Base-by-base conservation (phyloP, 2,329 filamentous ascomycete species). In the Ophiocordyceps robertsii region DNA sequence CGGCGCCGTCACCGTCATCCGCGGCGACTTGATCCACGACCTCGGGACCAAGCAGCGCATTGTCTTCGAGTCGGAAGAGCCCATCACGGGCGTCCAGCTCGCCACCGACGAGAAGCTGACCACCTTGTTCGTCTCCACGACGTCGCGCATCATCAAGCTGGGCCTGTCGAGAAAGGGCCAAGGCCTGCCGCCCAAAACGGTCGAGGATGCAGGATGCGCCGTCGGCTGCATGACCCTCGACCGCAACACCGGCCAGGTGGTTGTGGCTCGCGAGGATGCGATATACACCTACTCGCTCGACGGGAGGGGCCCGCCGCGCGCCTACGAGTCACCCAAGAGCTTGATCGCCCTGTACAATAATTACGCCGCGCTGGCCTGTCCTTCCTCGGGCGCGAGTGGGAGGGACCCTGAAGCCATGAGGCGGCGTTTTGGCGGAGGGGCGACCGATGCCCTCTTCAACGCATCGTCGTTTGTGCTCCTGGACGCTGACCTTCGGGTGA, bases 211-310 rank as follows among this genome's bases (percentile, higher is more conserved):
- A 16, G 92, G 92, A 2, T 96, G 90, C 56, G 89, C 77, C 11
- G 78, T 94, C n/a, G 89, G 88, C 1, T 98, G 93, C 61, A 95
- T 98, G 86, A 84, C 87, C 0, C 72, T 90, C 12, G 87, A 95
- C 59, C 77, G 75, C 46, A 73, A 75, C 47, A 84, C 80, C 0
- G 86, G 84, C 6, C 86, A 95, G 49, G 80, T 98, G 17, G 76
- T 98, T 3, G 82, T 98, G n/a, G 92, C 83, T 1, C 73, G 92
- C 46, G 87, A 95, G 51, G 93, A 98, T 72, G 92, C 90, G 8
- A 83, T 98, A 42, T 96, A 96, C 63, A 89, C 86, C 45, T 98
- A 96, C 62, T 84, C 82, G 0, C 66, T 83, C 1, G 84, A 92
- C 45, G 90, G 90, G 0, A 77, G 89, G 45, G 88, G 88, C 0